These are phyloP conservation scores for Diaporthe sp. DNA, from an alignment of 2,329 filamentous ascomycete genomes.

Conservation along the genomic window DNA sequence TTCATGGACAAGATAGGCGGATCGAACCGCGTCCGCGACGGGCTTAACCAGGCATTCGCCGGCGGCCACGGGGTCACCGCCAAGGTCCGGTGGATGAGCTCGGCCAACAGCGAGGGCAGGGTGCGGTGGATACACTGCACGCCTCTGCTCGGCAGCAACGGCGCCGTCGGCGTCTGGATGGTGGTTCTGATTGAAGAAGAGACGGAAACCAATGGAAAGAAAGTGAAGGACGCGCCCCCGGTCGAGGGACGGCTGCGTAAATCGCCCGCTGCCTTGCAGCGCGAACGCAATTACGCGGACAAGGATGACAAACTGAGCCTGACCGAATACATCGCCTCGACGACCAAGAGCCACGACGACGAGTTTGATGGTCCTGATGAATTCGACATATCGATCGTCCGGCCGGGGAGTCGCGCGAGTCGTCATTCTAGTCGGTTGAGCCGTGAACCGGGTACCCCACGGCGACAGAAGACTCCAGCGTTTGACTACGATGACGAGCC, in stretches of 20 bases:
- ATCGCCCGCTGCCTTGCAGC: not conserved
- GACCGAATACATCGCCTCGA: conserved; percentile 19
- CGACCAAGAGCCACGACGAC: not conserved
- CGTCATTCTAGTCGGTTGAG: not conserved
- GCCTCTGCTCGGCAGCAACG: conserved; percentile 75
- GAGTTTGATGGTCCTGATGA: not conserved
- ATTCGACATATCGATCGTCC: conserved; percentile 25
- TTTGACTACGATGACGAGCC: conserved; percentile 13
- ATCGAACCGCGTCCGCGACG: conserved; percentile 59
- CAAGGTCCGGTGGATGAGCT: conserved; percentile 76
- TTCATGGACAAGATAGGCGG: conserved; percentile 68
- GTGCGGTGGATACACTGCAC: conserved; percentile 84
- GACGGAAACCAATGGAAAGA: not conserved
- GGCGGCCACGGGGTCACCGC: conserved; percentile 80
- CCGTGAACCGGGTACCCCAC: not conserved
- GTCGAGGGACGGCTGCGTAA: conserved; percentile 12
- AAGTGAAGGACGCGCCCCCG: not conserved
- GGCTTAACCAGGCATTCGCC: conserved; percentile 68
- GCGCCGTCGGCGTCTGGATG: conserved; percentile 83
- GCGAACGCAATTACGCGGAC: not conserved
- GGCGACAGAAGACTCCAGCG: not conserved
- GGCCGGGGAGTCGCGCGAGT: conserved; percentile 4
- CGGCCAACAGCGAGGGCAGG: conserved; percentile 61
- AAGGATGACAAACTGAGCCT: conserved; percentile 19
- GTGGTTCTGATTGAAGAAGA: conserved; percentile 79